Evolutionary conservation across 495 filamentous ascomycete species (phyloP), one percentile per base, ranked within the genome.

Genomic region (Pyrenopolyporus hunteri): DNA sequence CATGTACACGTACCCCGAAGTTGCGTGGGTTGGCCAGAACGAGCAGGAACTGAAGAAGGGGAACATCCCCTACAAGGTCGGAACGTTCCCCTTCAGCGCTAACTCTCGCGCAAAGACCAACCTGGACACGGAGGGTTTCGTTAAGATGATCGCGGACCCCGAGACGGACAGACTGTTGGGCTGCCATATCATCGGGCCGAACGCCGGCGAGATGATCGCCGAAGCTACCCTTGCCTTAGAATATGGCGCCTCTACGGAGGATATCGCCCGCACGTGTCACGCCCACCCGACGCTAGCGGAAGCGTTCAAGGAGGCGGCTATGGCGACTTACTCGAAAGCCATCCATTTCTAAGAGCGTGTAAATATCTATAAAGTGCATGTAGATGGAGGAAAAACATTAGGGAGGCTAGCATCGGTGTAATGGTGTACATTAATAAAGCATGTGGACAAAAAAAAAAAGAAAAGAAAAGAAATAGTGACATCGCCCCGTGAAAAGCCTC

Each of bases 1-100:
- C 78, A 98, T 98, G 94, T 98, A 98, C 84, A 98, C 94, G 13
- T 88, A 96, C 80, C 94, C 94, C 48, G 94, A 98, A 75, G 94
- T 97, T 59, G 93, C 94, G 29, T 98, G 94, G 94, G 94, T 98
- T 31, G 94, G 94, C 45, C 92, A 96, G 83, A 97, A 89, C 74
- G 95, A 98, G 83, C 90, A 93, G 63, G 95, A 98, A 63, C 80
- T 98, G 52, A 97, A 98, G 85, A 86, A 86, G 59, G 82, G 89
- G 42, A 91, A 89, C 59, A 82, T 96, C 76, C 89, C 91, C 76
- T 98, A 97, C 86, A 89, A 88, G 66, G 78, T 90, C 70, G 94
- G 94, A 74, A 85, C 85, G 28, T 98, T 98, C 86, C 94, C 94
- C 66, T 98, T 98, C 83, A 88, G 85, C 71, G 94, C 94, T 76